These are phyloP conservation scores for Aspergillus sp. DNA, from an alignment of 2,329 filamentous ascomycete species.

Conservation along the genomic window DNA sequence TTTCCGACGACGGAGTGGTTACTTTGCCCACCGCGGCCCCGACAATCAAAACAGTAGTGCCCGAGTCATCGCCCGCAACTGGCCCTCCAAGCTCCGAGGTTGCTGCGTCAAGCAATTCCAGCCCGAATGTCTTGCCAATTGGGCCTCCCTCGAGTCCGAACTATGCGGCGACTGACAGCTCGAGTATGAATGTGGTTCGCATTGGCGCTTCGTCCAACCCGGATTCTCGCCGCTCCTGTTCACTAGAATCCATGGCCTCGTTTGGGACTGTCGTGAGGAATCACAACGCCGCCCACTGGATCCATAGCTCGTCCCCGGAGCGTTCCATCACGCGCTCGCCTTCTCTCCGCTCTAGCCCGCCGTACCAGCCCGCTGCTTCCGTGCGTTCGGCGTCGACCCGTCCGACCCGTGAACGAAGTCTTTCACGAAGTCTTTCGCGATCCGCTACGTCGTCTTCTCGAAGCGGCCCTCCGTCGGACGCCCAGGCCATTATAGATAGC, in stretches of 20 bases:
- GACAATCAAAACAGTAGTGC: constrained; percentile 30
- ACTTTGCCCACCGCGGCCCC: constrained; percentile 22
- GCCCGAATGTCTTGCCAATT: constrained; percentile 32
- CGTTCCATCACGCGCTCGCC: constrained; percentile 24
- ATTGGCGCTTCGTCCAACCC: constrained; percentile 22
- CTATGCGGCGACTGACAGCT: constrained; percentile 29
- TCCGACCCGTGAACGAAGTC: constrained; percentile 15
- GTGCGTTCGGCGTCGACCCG: constrained; percentile 26
- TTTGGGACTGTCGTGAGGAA: constrained; percentile 34
- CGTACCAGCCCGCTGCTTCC: constrained; percentile 22
- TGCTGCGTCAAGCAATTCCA: constrained; percentile 24
- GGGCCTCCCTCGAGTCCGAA: constrained; percentile 33
- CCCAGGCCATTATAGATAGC: constrained; percentile 28
- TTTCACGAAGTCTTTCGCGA: constrained; percentile 24
- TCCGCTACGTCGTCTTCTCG: constrained; percentile 26
- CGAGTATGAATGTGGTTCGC: constrained; percentile 30
- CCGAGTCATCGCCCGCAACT: constrained; percentile 22
- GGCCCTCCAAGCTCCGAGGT: constrained; percentile 12
- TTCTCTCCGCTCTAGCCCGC: constrained; percentile 34
- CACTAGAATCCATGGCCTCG: constrained; percentile 32
- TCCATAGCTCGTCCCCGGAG: constrained; percentile 25
- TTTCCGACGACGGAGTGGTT: constrained; percentile 26
- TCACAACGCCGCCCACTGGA: constrained; percentile 24
- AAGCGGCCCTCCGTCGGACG: constrained; percentile 27
- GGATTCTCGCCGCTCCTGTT: constrained; percentile 28